Evolutionary conservation across 768 basidiomycete genomes (phyloP).

Genomic region (Amylocystis lapponica): DNA sequence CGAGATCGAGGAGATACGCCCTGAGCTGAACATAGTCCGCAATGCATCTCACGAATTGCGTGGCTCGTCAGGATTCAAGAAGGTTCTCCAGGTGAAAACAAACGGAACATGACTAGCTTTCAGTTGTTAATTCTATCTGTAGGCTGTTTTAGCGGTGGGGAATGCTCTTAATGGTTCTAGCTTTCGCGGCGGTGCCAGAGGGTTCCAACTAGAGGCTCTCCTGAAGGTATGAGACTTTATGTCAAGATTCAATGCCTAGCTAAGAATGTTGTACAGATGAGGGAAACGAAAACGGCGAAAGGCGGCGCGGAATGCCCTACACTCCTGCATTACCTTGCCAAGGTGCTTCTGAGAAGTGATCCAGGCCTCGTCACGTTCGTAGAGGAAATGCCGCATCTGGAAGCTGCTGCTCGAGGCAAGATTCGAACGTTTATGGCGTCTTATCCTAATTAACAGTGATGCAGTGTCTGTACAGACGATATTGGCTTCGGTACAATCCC

Average conservation of each 20-base stretch:
- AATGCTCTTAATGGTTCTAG: constrained; percentile 79
- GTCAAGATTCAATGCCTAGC: background rate
- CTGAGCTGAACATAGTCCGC: constrained; percentile 70
- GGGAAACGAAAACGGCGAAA: constrained; percentile 75
- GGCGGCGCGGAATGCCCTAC: constrained; percentile 72
- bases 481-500: constrained; percentile 49
- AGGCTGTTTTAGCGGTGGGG: constrained; percentile 74
- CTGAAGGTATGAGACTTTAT: constrained; percentile 52
- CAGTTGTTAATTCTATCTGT: background rate
- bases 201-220: constrained; percentile 80
- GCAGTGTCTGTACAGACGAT: constrained; percentile 72
- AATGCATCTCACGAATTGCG: constrained; percentile 68
- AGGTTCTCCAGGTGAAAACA: constrained; percentile 54
- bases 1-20: constrained; percentile 77
- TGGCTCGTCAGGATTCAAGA: constrained; percentile 57
- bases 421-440: constrained; percentile 1
- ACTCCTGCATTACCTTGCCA: constrained; percentile 85
- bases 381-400: constrained; percentile 75
- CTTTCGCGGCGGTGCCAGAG: constrained; percentile 78
- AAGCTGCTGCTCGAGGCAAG: constrained; percentile 77
- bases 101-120: background rate
- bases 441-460: background rate
- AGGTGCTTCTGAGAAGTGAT: constrained; percentile 62
- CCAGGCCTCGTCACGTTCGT: constrained; percentile 63
- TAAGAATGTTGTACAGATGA: constrained; percentile 44